Base-by-base conservation (phyloP, 2,329 filamentous ascomycete genomes). In the Aspergillus sp. region DNA sequence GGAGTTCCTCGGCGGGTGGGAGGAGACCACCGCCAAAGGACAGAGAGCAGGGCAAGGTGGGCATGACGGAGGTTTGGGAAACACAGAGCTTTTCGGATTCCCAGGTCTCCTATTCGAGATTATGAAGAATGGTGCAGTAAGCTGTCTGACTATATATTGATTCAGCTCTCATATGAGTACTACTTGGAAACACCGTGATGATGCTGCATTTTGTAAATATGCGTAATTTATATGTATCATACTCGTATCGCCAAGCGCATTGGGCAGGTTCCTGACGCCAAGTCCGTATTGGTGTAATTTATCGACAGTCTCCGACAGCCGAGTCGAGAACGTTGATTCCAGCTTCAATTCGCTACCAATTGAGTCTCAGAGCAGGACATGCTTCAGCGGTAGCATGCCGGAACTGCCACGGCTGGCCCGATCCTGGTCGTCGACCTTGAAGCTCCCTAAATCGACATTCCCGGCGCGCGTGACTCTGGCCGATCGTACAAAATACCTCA, bases 101-200 rank as follows among this genome's bases (percentile, higher is more conserved):
- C 94, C 95, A 0, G 94, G 95, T 0, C 80, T 98, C 76, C 87
- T 97, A 51, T 98, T 99, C 80, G 95, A 99, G 79, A 94, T 99
- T 30, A 79, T 98, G 76, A 93, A 91, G 86, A 97, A 96, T 73
- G 93, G 91, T 4, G 89, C 88, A 64, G 91, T 99, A 25, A 96
- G 92, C 76, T 91, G 91, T 28, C 82, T 98, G 74, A 98, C 94
- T 9, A 88, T 97, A 25, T 97, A 93, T 80, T 97, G 38, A 67
- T 45, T 9, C 7, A 13, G 56, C 31, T 31, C 19, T 38, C 19
- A 15, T 54, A 28, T 28, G 25, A 28, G 25, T 28, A 28, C 25
- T 28, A 28, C 25, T 28, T 28, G 25, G 6, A 28, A 2, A 28
- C 6, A 23, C 49, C 9, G 4, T 54, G 51, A 34, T 7, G 17